Evolutionary conservation across 495 filamentous ascomycete species (phyloP).

Genomic region (Aspergillus affinis): DNA sequence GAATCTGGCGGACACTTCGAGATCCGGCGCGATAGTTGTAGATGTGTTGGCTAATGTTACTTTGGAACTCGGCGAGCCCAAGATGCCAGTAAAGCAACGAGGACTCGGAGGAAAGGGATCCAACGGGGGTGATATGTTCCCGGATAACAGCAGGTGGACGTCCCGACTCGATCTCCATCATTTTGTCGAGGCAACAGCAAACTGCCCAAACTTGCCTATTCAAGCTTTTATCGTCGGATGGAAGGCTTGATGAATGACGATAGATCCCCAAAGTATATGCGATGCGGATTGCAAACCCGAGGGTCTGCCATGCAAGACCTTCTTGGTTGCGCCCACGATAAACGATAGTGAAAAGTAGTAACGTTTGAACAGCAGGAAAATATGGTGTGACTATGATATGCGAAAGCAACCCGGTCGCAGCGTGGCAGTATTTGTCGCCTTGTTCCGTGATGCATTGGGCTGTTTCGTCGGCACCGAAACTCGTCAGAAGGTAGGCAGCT

Average conservation of each 20-base stretch:
- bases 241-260: neutral
- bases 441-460: slow-evolving; percentile 8
- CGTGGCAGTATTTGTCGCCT: slow-evolving; percentile 14
- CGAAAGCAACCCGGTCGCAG: slow-evolving; percentile 12
- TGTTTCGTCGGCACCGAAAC: slow-evolving; percentile 13
- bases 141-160: slow-evolving; percentile 4
- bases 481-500: slow-evolving; percentile 13
- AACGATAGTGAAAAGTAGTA: slow-evolving; percentile 12
- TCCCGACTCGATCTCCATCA: slow-evolving; percentile 18
- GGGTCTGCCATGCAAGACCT: slow-evolving; percentile 17
- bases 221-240: neutral
- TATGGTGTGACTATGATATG: slow-evolving; percentile 17
- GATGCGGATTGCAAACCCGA: slow-evolving; percentile 16
- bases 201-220: slow-evolving; percentile 10
- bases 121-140: neutral
- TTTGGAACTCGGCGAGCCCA: slow-evolving; percentile 13
- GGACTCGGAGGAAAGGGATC: neutral
- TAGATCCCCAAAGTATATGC: slow-evolving; percentile 17
- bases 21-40: slow-evolving; percentile 8
- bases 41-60: slow-evolving; percentile 17
- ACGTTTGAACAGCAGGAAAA: slow-evolving; percentile 13
- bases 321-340: slow-evolving; percentile 17
- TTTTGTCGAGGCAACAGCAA: slow-evolving; percentile 15
- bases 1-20: slow-evolving; percentile 13
- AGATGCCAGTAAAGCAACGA: slow-evolving; percentile 16